phyloP scores from a whole-genome alignment of 2,329 filamentous ascomycete genomes.

The Macrophomina phaseolina region DNA sequence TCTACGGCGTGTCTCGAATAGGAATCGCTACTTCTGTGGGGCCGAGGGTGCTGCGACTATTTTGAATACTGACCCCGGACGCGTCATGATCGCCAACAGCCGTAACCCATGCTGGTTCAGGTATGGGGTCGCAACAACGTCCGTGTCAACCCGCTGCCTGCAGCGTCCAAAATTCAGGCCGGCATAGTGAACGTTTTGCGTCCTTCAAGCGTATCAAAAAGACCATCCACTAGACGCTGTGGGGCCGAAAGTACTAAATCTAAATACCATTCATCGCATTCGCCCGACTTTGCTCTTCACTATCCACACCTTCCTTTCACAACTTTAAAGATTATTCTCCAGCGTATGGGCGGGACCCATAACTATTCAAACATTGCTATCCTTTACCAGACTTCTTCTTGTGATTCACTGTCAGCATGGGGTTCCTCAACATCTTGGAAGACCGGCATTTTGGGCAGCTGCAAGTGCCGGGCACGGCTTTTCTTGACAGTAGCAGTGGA shows the following conservation, averaged over 20 bases:
- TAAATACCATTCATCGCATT: background rate
- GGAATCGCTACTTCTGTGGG: background rate
- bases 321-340: background rate
- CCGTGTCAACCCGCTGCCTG: constrained; percentile 8
- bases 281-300: background rate
- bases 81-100: background rate
- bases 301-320: constrained; percentile 7
- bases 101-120: background rate
- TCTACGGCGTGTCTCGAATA: constrained; percentile 4
- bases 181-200: constrained; percentile 12
- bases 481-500: constrained; percentile 37
- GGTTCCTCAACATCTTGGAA: constrained; percentile 43
- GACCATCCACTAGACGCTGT: background rate
- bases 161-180: constrained; percentile 12
- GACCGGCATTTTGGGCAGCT: constrained; percentile 37
- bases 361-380: background rate
- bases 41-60: background rate
- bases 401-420: constrained; percentile 32
- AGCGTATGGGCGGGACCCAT: constrained; percentile 8
- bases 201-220: constrained; percentile 16
- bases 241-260: constrained; percentile 8
- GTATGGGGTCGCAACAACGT: constrained; percentile 11
- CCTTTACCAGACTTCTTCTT: background rate
- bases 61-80: background rate
- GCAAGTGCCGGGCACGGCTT: constrained; percentile 44